Percentiles rank a stretch among this genome's conserved stretches.
Conservation (phyloP, 2,329 filamentous ascomycete species). For the Xylaria sp. region DNA sequence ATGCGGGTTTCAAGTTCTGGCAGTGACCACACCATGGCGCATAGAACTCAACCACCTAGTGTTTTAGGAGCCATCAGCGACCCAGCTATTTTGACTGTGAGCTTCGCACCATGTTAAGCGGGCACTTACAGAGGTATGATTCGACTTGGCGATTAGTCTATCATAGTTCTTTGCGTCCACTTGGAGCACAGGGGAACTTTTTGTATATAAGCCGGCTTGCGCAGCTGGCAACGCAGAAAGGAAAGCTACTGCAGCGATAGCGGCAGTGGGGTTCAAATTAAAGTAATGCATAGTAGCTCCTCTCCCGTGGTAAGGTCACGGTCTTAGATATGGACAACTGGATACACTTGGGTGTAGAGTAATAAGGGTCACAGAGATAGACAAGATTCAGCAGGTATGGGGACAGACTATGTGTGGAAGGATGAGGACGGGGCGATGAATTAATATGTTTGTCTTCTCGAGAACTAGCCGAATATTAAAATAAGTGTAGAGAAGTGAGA, state of each 20-base stretch:
- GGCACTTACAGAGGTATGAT: conserved; percentile 81
- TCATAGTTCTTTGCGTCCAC: conserved; percentile 83
- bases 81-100: neutral
- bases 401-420: conserved; percentile 19
- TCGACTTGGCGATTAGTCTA: conserved; percentile 84
- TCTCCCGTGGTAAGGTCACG: conserved; percentile 13
- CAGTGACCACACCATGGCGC: conserved; percentile 99
- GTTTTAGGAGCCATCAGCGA: conserved; percentile 17
- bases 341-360: conserved; percentile 16
- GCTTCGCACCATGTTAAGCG: neutral
- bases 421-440: conserved; percentile 7
- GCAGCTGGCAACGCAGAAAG: conserved; percentile 73
- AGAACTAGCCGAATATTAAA: conserved; percentile 5
- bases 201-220: conserved; percentile 80
- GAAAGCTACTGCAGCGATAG: conserved; percentile 69
- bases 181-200: conserved; percentile 87
- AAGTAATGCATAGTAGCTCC: conserved; percentile 59
- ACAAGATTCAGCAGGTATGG: neutral
- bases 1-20: conserved; percentile 93
- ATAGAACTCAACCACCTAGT: conserved; percentile 83
- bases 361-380: conserved; percentile 1
- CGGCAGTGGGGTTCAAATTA: conserved; percentile 60
- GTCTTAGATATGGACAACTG: conserved; percentile 17
- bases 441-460: conserved; percentile 4
- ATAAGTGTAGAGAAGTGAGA: conserved; percentile 31